Evolutionary conservation across 805 yeast genomes (phyloP), one percentile per base, ranked within the genome.

Genomic region (Pichia gijzeniarum): DNA sequence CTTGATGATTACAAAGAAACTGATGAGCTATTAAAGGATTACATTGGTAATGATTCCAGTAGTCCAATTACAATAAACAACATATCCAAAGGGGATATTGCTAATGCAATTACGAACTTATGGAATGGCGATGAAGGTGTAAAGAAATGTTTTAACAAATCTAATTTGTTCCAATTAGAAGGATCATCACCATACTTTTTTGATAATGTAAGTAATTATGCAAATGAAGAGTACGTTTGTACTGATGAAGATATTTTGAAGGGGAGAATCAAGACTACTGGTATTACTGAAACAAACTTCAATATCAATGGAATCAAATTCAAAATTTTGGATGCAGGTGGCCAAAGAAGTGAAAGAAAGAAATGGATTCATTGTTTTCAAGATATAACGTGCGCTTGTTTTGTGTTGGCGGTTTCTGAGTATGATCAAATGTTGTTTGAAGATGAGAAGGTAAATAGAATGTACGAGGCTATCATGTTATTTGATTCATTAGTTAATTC

Each of bases 311-410:
- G 79, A 9, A 74, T 79, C 39, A 77, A 72, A 52, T 82, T 90
- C 61, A 80, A 79, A 57, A 86, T 93, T 35, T 68, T 89, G 37
- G 99, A 93, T 70, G 98, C 96, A 4, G 99, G 99, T 43, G 99
- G 99, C 2, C 97, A 93, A 65, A 73, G 99, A 56, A 80, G 95
- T 3, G 99, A 93, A 68, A 80, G 99, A 44, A 86, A 85, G 59
- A 91, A 93, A 64, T 93, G 99, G 99, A 89, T 90, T 51, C 96
- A 89, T 59, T 87, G 95, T 59, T 90, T 90, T 64, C 93, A 90
- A 58, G 87, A 85, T 50, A 85, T 91, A 41, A 84, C 95, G 0
- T 85, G 95, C 3, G 83, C 95, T 0, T 63, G 91, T 33, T 93
- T 88, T 63, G 96, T 91, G 7, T 74, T 85, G 17, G 96, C 97